Evolutionary conservation across 371 early-diverging fungal genomes (phyloP), one percentile per base, ranked within the genome.

Genomic region (Rhizoclosmatium hyalinum): DNA sequence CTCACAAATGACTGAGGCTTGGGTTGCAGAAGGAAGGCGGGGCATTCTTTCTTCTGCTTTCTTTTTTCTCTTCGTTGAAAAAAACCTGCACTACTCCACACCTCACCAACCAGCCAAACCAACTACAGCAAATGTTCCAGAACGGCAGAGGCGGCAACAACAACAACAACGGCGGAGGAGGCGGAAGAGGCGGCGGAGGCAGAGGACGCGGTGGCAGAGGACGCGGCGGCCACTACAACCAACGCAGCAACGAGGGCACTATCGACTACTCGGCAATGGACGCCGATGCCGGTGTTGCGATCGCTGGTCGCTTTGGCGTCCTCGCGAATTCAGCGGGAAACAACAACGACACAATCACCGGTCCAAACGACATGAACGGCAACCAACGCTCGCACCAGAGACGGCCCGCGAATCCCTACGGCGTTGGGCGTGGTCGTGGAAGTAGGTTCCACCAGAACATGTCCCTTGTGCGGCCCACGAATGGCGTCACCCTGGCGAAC

Each of bases 131-230:
- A 50, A 50, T 17, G 17, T 12, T 12, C 6, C 6, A 50, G 12
- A 50, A 50, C 6, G 17, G 17, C 50, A 50, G 17, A 50, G 17
- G 50, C 50, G 17, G 6, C 50, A 50, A 50, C 50, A 17, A 6
- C 50, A 50, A 17, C 50, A 50, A 17, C 50, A 50, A 19, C 58
- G 58, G 58, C 58, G 58, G 58, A 10, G 21, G 58, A 10, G 58
- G 58, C 58, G 58, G 58, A 58, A 45, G 66, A 2, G 66, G 66
- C 14, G 47, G 66, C 21, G 66, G 65, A 64, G 41, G 65, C 44
- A 43, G 65, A 24, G 41, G 65, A 12, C 41, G 65, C 17, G 65
- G 65, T 53, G 68, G 68, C 54, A 53, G 53, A 17, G 54, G 46
- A 6, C 50, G 68, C 19, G 47, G 69, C 45, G 64, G 64, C 8